phyloP scores from a whole-genome alignment of 306 rosid species.

The Cucurbita ficifolia region DNA sequence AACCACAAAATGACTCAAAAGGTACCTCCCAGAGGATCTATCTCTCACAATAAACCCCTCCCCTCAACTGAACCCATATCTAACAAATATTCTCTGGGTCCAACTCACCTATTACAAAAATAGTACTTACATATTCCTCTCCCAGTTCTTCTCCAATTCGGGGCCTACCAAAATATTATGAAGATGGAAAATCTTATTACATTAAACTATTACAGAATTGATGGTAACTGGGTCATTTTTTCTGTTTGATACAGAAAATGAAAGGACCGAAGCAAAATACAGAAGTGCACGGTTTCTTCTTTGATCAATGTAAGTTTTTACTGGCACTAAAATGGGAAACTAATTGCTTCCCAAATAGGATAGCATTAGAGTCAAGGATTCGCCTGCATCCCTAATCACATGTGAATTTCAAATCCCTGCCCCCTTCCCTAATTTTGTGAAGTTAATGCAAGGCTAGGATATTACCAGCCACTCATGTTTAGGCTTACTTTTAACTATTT shows the following conservation, averaged over 20 bases:
- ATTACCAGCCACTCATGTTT: not conserved
- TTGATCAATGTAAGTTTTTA: not conserved
- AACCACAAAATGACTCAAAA: not conserved
- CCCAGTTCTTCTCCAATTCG: not conserved
- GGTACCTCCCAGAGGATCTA: not conserved
- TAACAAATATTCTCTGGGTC: not conserved
- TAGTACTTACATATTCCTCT: not conserved
- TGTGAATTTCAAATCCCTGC: not conserved
- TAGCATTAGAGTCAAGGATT: not conserved
- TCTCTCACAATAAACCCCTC: not conserved
- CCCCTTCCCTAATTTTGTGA: not conserved
- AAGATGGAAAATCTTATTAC: not conserved
- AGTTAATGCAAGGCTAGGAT: not conserved
- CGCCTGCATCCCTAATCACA: not conserved
- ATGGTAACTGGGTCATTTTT: not conserved
- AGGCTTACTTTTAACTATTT: not conserved
- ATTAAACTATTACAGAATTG: not conserved
- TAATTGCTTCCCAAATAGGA: not conserved
- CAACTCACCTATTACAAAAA: not conserved
- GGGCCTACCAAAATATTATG: not conserved
- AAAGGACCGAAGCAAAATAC: no score
- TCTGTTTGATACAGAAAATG: not conserved
- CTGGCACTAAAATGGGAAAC: not conserved
- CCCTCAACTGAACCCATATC: not conserved
- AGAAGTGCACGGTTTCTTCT: not conserved